Evolutionary conservation across 1,284 basidiomycete species (phyloP).

Genomic region (Leucoagaricus sp.): DNA sequence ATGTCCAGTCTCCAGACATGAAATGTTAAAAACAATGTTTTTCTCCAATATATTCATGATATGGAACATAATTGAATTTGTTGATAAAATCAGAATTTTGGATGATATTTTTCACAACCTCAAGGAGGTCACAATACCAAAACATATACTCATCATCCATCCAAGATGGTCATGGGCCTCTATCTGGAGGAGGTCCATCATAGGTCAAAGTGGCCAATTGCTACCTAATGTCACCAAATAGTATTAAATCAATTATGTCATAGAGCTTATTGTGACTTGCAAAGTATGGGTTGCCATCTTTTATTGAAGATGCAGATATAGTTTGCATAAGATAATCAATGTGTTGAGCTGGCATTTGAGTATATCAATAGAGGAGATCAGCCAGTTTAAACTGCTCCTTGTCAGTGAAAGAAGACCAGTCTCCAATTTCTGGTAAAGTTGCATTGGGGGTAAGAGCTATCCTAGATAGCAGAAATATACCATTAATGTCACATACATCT

Average conservation of each 20-base stretch:
- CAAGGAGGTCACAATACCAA: conserved; percentile 28
- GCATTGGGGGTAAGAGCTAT: no score
- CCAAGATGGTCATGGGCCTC: background rate
- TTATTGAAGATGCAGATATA: background rate
- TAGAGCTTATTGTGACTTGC: background rate
- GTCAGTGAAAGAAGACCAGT: background rate
- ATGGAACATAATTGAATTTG: conserved; percentile 25
- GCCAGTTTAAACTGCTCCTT: background rate
- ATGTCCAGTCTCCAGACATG: conserved; percentile 27
- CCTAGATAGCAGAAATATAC: no score
- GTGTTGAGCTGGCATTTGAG: background rate
- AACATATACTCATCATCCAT: conserved; percentile 19
- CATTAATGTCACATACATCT: no score
- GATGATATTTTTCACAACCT: conserved; percentile 25
- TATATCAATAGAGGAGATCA: background rate
- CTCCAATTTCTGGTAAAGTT: no score
- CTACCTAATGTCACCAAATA: background rate
- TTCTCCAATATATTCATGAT: conserved; percentile 9
- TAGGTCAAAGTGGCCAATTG: background rate
- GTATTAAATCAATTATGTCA: background rate
- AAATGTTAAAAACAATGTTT: conserved; percentile 19
- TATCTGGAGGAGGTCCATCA: background rate
- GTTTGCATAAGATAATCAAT: background rate
- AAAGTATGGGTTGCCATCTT: background rate
- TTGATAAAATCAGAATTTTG: conserved; percentile 25